phyloP scores from a whole-genome alignment of 768 basidiomycete species.

The Crepidotus variabilis region DNA sequence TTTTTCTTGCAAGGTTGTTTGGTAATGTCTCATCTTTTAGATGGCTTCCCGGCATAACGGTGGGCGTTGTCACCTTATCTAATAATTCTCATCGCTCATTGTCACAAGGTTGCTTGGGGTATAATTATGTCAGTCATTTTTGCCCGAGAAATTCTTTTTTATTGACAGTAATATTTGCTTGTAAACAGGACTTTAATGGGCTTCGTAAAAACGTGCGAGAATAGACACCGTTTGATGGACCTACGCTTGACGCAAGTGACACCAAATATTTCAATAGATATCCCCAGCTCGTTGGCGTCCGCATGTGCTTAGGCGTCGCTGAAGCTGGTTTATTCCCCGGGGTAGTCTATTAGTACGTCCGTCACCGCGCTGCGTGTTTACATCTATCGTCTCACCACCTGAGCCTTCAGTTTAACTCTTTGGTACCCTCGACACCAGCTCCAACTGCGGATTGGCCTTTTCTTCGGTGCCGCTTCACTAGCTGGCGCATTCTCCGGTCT shows the following conservation, averaged over 20 bases:
- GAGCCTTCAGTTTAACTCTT: conserved; percentile 44
- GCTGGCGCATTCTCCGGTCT: conserved; percentile 63
- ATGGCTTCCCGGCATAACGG: conserved; percentile 68
- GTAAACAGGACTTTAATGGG: conserved; percentile 60
- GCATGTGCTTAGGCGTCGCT: conserved; percentile 57
- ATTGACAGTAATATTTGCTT: conserved; percentile 2
- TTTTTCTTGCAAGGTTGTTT: no score
- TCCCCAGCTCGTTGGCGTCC: conserved; percentile 53
- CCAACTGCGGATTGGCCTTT: conserved; percentile 57
- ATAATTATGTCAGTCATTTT: conserved; percentile 49
- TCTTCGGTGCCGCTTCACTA: conserved; percentile 62
- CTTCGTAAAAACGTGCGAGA: conserved; percentile 54
- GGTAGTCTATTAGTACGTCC: conserved; percentile 61
- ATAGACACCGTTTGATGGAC: neutral
- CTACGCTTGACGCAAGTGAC: neutral
- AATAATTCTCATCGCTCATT: neutral
- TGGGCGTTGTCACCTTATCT: conserved; percentile 22
- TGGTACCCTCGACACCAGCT: conserved; percentile 67
- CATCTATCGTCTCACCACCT: neutral
- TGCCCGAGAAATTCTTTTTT: neutral
- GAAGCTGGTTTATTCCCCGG: conserved; percentile 76
- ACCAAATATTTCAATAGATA: conserved; percentile 45
- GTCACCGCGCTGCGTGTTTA: conserved; percentile 8
- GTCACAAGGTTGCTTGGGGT: conserved; percentile 56
- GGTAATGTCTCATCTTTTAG: no score